Conservation (phyloP, 352 stramenopile species). For the Phytophthora agathidicida region DNA sequence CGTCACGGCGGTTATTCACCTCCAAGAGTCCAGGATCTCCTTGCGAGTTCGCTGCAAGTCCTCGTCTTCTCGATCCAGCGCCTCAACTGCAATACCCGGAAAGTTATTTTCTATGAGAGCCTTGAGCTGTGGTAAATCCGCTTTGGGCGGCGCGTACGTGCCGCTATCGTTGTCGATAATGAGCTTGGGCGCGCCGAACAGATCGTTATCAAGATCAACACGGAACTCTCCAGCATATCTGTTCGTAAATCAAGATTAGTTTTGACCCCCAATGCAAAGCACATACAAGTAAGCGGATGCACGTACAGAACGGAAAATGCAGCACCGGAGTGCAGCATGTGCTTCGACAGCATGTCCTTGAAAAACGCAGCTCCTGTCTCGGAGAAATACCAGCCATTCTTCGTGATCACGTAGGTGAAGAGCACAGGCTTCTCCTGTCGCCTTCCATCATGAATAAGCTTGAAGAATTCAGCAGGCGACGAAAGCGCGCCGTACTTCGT, state of each 20-base stretch:
- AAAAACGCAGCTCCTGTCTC: conserved; percentile 48
- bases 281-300: not conserved
- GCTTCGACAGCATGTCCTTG: conserved; percentile 55
- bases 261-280: too few species aligned
- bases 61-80: conserved; percentile 34
- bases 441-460: conserved; percentile 38
- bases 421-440: conserved; percentile 40
- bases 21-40: conserved; percentile 38
- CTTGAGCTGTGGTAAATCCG: conserved; percentile 34
- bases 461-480: conserved; percentile 41
- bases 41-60: conserved; percentile 28
- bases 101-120: conserved; percentile 49
- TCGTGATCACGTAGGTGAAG: conserved; percentile 50
- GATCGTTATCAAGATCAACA: conserved; percentile 34
- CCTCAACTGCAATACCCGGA: conserved; percentile 35
- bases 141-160: conserved; percentile 46
- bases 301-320: conserved; percentile 43
- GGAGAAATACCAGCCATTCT: conserved; percentile 51
- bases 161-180: conserved; percentile 51
- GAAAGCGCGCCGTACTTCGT: conserved; percentile 33
- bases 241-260: too few species aligned
- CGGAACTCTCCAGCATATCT: conserved; percentile 47
- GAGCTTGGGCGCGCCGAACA: conserved; percentile 38
- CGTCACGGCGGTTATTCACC: conserved; percentile 6
- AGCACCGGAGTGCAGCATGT: conserved; percentile 48